These are phyloP conservation scores for Phytophthora fragariaefolia DNA, from an alignment of 352 stramenopile species.

Conservation along the genomic window DNA sequence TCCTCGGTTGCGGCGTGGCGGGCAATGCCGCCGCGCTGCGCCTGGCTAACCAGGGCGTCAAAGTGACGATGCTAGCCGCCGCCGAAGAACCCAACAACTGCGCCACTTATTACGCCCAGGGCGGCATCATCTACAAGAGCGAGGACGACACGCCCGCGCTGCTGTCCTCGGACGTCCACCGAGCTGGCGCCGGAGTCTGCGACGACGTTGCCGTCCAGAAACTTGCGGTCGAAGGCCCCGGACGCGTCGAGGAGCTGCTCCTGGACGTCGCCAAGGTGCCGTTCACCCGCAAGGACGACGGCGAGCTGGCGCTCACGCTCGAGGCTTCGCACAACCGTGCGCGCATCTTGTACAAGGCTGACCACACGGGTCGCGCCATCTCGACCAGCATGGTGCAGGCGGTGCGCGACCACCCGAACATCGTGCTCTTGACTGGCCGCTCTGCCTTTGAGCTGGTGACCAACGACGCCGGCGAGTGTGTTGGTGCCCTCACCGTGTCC, in stretches of 20 bases:
- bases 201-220: slow-evolving; percentile 92
- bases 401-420: slow-evolving; percentile 85
- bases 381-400: slow-evolving; percentile 90
- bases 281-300: slow-evolving; percentile 84
- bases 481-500: slow-evolving; percentile 79
- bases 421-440: slow-evolving; percentile 73
- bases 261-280: slow-evolving; percentile 89
- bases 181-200: slow-evolving; percentile 90
- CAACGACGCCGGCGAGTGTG: slow-evolving; percentile 60
- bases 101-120: slow-evolving; percentile 96
- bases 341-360: slow-evolving; percentile 94
- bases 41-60: slow-evolving; percentile 74
- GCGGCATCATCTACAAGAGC: slow-evolving; percentile 96
- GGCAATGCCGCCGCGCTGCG: slow-evolving; percentile 79
- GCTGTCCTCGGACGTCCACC: slow-evolving; percentile 91
- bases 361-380: slow-evolving; percentile 95
- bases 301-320: slow-evolving; percentile 76
- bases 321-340: slow-evolving; percentile 94
- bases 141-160: slow-evolving; percentile 86
- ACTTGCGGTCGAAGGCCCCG: slow-evolving; percentile 90
- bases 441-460: slow-evolving; percentile 83
- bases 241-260: slow-evolving; percentile 91
- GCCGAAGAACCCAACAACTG: slow-evolving; percentile 87
- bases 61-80: slow-evolving; percentile 83
- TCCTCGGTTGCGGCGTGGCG: slow-evolving; percentile 83